Percentiles rank a stretch among this genome's conserved stretches.
Conservation (phyloP, 169 alveolate species). For the Eimeria maxima region DNA sequence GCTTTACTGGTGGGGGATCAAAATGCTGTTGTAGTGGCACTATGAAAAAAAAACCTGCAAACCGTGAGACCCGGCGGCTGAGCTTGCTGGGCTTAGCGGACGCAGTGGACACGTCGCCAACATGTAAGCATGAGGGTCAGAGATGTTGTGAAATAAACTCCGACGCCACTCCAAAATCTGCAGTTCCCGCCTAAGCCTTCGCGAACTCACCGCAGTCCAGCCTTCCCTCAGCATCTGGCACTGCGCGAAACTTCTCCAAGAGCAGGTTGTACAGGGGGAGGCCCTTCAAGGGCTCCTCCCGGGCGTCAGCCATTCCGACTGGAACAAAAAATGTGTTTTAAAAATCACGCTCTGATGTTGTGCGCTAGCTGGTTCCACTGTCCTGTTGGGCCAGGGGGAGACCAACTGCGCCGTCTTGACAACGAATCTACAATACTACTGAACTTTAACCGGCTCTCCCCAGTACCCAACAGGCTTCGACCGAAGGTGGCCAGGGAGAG, state of each 20-base stretch:
- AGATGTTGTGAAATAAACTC: not conserved
- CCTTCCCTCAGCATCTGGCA: constrained; percentile 20
- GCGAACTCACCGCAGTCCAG: constrained; percentile 59
- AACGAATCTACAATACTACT: not conserved
- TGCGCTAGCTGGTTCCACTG: not conserved
- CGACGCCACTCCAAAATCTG: not conserved
- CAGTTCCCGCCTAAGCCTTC: not conserved
- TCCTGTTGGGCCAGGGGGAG: not conserved
- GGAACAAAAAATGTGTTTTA: not conserved
- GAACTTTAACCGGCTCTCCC: not conserved
- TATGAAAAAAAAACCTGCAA: not conserved
- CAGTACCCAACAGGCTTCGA: not conserved
- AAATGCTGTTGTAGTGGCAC: not conserved
- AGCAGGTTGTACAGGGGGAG: constrained; percentile 28
- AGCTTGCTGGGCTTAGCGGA: not conserved
- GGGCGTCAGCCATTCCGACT: constrained; percentile 15
- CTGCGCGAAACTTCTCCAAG: constrained; percentile 67
- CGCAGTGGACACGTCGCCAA: not conserved
- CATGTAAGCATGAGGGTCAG: not conserved
- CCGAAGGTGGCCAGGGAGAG: not conserved
- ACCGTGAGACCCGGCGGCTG: not conserved
- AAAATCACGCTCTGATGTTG: not conserved
- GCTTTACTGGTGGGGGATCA: not conserved
- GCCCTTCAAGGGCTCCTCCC: constrained; percentile 58
- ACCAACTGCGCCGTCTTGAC: not conserved